Base-by-base conservation (phyloP, 257 asterid species). In the Echium plantagineum region DNA sequence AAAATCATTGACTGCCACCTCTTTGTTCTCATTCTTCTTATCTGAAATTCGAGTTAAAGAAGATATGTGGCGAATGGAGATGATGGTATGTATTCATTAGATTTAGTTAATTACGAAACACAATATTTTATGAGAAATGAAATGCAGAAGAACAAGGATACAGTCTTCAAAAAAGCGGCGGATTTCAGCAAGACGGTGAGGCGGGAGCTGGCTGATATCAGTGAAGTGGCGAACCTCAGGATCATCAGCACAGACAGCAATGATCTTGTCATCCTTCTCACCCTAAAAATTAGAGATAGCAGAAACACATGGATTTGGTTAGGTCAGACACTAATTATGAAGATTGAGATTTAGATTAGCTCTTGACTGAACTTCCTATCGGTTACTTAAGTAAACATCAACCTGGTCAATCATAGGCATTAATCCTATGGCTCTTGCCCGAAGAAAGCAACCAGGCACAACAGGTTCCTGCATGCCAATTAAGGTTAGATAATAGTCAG, bases 371-470 rank as follows among this genome's bases (percentile, higher is more conserved):
- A 42, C 49, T 42, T 42, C 49, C 17, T 10, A 10, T 42, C 0
- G 21, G 20, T 6, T 56, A 26, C 17, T 15, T 22, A 7, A 56
- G 38, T 31, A 26, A 31, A 35, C 0, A 16, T 7, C n/a, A 69
- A 80, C 89, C 85, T 77, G 86, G 71, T 80, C 89, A 56, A 82
- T 82, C 89, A 82, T 82, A 2, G 89, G 86, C 89, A 80, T 82
- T 9, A 82, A 71, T 59, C 89, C 89, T 53, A 82, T 82, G 19
- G 86, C 86, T 69, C 80, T 71, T 58, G 86, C 89, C n/a, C 89
- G 70, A 53, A 77, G 84, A 75, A 72, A 82, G 66, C 82, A 79
- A 13, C 89, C 89, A 19, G 89, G 84, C 57, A 73, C 61, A 6
- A 82, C 89, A 16, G 85, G 85, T 59, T 82, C 85, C 85, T 79